Percentiles rank a stretch among this genome's conserved stretches.
phyloP scores from a whole-genome alignment of 495 filamentous ascomycete genomes.

The Lepidopterella palustris region DNA sequence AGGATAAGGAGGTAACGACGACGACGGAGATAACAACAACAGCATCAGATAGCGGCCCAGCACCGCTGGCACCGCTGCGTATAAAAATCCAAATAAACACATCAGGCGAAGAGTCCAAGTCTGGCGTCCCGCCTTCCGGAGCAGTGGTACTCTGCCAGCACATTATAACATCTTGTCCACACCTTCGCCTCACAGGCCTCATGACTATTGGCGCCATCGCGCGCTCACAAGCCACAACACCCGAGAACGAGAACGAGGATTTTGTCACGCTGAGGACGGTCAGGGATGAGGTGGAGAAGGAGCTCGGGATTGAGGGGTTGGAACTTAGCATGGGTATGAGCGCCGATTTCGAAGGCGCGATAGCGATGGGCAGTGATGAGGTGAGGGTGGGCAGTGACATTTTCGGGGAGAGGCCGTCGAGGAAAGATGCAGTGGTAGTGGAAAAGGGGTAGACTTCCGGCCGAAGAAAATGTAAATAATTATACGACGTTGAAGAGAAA shows the following conservation, averaged over 20 bases:
- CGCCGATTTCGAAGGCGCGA: slow-evolving; percentile 86
- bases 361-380: slow-evolving; percentile 75
- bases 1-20: slow-evolving; percentile 30
- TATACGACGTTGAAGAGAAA: background rate
- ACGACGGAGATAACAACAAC: no score
- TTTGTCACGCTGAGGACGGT: slow-evolving; percentile 63
- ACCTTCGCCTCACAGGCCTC: slow-evolving; percentile 67
- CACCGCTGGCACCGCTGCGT: slow-evolving; percentile 43
- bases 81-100: slow-evolving; percentile 94
- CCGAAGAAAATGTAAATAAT: background rate
- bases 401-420: slow-evolving; percentile 74
- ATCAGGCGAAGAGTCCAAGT: slow-evolving; percentile 78
- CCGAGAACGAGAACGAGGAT: slow-evolving; percentile 82
- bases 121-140: slow-evolving; percentile 60
- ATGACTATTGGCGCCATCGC: slow-evolving; percentile 98
- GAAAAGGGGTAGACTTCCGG: slow-evolving; percentile 13
- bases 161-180: slow-evolving; percentile 62
- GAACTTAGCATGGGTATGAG: slow-evolving; percentile 85
- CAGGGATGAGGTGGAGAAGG: slow-evolving; percentile 54
- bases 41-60: no score
- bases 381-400: slow-evolving; percentile 95
- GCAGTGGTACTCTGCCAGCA: slow-evolving; percentile 57
- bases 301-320: slow-evolving; percentile 45
- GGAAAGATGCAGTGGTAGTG: slow-evolving; percentile 58
- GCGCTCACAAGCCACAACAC: slow-evolving; percentile 58